Percentiles rank a stretch among this genome's conserved stretches.
phyloP scores from a whole-genome alignment of 768 basidiomycete genomes.

The Mycena metata region DNA sequence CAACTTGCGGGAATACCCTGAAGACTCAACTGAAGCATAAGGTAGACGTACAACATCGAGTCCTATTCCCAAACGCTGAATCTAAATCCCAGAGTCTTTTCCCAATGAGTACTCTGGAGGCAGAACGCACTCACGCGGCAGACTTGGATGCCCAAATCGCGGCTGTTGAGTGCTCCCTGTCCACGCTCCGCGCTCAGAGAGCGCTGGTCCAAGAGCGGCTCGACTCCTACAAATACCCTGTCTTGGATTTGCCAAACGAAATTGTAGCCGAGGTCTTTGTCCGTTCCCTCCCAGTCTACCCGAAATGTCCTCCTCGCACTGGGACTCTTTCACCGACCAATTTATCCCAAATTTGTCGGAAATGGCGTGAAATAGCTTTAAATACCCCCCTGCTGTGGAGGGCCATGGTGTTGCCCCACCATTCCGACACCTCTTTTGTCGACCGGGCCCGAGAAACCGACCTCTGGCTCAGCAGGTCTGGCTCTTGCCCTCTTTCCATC shows the following conservation, averaged over 20 bases:
- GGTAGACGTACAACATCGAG: no score
- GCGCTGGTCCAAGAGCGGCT: background rate
- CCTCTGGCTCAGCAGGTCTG: background rate
- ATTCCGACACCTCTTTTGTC: no score
- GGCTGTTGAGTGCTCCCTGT: background rate
- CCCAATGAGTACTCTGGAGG: background rate
- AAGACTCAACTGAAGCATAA: no score
- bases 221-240: background rate
- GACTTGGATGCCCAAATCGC: background rate
- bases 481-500: background rate
- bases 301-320: background rate
- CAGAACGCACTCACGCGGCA: background rate
- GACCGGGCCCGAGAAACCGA: background rate
- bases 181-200: background rate
- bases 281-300: background rate
- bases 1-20: no score
- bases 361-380: background rate
- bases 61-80: no score
- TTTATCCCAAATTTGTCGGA: background rate
- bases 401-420: background rate
- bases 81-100: no score
- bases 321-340: background rate
- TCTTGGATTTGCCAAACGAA: background rate
- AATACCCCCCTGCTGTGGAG: background rate
- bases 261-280: background rate